phyloP scores from a whole-genome alignment of 2,329 filamentous ascomycete species.

The Colletotrichum gloeosporioides region DNA sequence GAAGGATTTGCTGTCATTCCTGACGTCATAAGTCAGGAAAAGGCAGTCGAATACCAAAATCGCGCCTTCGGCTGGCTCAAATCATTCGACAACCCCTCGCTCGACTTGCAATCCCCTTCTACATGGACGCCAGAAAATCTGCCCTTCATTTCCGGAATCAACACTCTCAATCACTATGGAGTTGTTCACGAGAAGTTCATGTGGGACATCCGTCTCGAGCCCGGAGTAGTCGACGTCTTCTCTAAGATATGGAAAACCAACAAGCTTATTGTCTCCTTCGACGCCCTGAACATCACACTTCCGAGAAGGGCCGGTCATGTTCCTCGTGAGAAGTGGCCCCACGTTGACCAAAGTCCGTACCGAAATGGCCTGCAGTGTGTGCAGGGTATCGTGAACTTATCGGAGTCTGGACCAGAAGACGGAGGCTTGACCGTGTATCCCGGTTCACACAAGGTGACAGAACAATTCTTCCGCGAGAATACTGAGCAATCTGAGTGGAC shows the following conservation, averaged over 20 bases:
- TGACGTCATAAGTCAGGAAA: constrained; percentile 45
- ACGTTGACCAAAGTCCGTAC: constrained; percentile 34
- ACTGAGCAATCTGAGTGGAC: neutral
- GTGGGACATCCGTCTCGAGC: constrained; percentile 43
- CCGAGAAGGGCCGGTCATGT: constrained; percentile 26
- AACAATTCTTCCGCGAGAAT: neutral
- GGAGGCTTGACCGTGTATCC: constrained; percentile 22
- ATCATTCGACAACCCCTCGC: constrained; percentile 25
- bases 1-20: constrained; percentile 53
- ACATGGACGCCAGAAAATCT: constrained; percentile 41
- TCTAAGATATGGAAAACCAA: constrained; percentile 43
- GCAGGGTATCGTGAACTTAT: constrained; percentile 31
- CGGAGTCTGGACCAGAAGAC: constrained; percentile 20
- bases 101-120: constrained; percentile 30
- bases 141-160: constrained; percentile 33
- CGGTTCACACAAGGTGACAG: neutral
- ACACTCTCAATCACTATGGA: constrained; percentile 29
- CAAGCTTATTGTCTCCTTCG: constrained; percentile 50
- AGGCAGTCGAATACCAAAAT: constrained; percentile 38
- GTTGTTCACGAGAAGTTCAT: constrained; percentile 44
- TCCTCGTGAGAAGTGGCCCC: constrained; percentile 27
- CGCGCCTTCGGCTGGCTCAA: constrained; percentile 26
- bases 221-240: constrained; percentile 42
- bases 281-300: constrained; percentile 47
- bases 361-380: constrained; percentile 32